phyloP scores from a whole-genome alignment of 1,284 basidiomycete species.

The Blastosporella zonata region DNA sequence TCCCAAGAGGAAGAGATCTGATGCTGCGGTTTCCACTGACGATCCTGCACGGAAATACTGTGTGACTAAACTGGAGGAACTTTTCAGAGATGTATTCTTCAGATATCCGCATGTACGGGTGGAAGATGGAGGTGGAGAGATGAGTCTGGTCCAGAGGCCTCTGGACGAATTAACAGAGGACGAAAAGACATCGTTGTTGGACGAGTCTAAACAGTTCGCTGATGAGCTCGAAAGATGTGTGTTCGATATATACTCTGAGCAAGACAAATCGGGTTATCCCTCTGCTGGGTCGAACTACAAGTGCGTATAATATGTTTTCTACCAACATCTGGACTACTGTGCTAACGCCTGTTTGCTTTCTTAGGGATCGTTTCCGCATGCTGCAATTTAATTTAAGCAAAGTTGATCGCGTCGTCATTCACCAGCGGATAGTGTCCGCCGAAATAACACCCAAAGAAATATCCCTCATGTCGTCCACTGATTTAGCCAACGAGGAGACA shows the following conservation, averaged over 20 bases:
- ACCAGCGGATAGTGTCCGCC: constrained; percentile 68
- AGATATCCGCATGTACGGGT: constrained; percentile 54
- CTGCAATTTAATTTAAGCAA: constrained; percentile 79
- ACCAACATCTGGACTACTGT: constrained; percentile 1
- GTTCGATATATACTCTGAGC: constrained; percentile 70
- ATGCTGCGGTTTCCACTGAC: constrained; percentile 40
- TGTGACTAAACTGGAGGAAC: constrained; percentile 64
- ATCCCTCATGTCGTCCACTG: constrained; percentile 80
- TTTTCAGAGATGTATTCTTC: constrained; percentile 66
- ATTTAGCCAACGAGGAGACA: constrained; percentile 80
- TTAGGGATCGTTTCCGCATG: constrained; percentile 81
- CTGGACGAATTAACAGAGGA: constrained; percentile 52
- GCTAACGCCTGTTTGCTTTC: constrained; percentile 11
- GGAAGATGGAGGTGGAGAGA: constrained; percentile 21
- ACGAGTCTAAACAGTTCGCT: constrained; percentile 58
- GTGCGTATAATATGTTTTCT: constrained; percentile 43
- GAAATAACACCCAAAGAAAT: constrained; percentile 67
- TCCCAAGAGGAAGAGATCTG: constrained; percentile 46
- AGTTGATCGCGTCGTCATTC: constrained; percentile 68
- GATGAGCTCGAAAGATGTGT: constrained; percentile 66
- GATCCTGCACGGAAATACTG: constrained; percentile 77
- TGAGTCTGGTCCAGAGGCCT: constrained; percentile 33
- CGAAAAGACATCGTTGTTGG: constrained; percentile 50
- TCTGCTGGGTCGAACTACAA: constrained; percentile 76
- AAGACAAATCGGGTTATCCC: constrained; percentile 68